These are phyloP conservation scores for Cnidoscolus chayamansa DNA, from an alignment of 441 rosid genomes.

Conservation along the genomic window DNA sequence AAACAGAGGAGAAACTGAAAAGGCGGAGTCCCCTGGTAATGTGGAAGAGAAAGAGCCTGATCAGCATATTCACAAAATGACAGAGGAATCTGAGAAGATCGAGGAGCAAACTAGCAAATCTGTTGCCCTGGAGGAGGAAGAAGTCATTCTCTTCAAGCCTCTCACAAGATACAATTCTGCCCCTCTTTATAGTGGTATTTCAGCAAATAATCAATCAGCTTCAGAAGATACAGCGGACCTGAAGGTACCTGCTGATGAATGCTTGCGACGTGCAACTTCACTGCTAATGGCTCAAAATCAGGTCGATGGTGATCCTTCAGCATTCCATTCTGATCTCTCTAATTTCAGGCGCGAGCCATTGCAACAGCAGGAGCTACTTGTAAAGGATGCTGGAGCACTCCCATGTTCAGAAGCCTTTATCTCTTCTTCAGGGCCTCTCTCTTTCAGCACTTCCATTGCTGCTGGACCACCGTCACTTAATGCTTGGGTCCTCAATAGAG, in stretches of 20 bases:
- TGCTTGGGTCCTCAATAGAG: conserved; percentile 65
- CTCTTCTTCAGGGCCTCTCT: conserved; percentile 6
- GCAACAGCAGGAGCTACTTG: conserved; percentile 39
- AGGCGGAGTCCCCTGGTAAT: conserved; percentile 3
- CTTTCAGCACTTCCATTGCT: conserved; percentile 33
- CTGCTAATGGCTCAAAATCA: conserved; percentile 53
- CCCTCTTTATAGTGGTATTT: conserved; percentile 44
- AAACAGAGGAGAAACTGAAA: conserved; percentile 25
- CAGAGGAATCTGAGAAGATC: conserved; percentile 28
- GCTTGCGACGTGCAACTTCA: conserved; percentile 72
- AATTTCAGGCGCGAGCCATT: conserved; percentile 36
- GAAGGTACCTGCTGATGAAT: conserved; percentile 50
- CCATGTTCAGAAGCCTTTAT: conserved; percentile 31
- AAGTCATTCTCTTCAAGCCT: conserved; percentile 93
- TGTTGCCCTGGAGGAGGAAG: conserved; percentile 67
- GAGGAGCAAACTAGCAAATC: conserved; percentile 39
- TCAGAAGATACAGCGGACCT: conserved; percentile 36
- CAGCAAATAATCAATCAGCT: conserved; percentile 27
- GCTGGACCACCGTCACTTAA: conserved; percentile 85
- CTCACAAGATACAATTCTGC: conserved; percentile 80
- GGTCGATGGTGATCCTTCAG: conserved; percentile 32
- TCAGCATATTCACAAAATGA: conserved; percentile 11
- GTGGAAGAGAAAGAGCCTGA: conserved; percentile 24
- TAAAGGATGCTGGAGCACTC: conserved; percentile 29
- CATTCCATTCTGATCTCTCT: conserved; percentile 45